phyloP scores from a whole-genome alignment of 2,329 filamentous ascomycete genomes.

The Calcarisporium arbuscula region DNA sequence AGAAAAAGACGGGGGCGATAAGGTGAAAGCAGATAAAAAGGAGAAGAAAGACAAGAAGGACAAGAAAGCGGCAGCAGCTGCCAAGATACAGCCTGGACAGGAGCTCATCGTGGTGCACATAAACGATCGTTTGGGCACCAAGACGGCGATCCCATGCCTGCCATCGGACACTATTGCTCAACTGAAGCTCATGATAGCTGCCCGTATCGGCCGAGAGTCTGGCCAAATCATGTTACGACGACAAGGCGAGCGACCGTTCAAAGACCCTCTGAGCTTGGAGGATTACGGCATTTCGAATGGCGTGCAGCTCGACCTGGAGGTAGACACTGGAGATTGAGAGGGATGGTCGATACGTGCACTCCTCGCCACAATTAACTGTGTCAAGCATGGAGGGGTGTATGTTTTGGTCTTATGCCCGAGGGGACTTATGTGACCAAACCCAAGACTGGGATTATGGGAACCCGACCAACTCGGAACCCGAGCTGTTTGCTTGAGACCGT shows the following conservation, averaged over 20 bases:
- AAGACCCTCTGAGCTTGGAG: slow-evolving; percentile 78
- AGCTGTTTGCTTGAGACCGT: no score
- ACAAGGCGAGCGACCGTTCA: slow-evolving; percentile 89
- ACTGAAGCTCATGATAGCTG: slow-evolving; percentile 88
- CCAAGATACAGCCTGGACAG: slow-evolving; percentile 40
- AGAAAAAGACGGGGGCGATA: slow-evolving; percentile 30
- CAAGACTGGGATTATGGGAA: no score
- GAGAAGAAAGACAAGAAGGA: no score
- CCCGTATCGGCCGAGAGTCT: slow-evolving; percentile 79
- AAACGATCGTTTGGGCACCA: slow-evolving; percentile 95
- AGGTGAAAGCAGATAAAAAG: slow-evolving; percentile 33
- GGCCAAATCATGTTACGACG: slow-evolving; percentile 89
- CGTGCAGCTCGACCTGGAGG: slow-evolving; percentile 61
- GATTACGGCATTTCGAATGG: slow-evolving; percentile 95
- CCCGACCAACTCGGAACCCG: no score
- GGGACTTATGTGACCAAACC: no score
- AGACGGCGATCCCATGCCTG: slow-evolving; percentile 85
- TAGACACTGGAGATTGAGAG: slow-evolving; percentile 52
- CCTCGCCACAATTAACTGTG: no score
- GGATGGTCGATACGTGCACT: not conserved
- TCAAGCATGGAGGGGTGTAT: no score
- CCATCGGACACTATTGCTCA: slow-evolving; percentile 76
- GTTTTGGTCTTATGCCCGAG: no score
- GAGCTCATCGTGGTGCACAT: slow-evolving; percentile 92
- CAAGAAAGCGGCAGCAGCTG: slow-evolving; percentile 17